Base-by-base conservation (phyloP, 2,329 filamentous ascomycete species). In the Ophiostoma sp. region DNA sequence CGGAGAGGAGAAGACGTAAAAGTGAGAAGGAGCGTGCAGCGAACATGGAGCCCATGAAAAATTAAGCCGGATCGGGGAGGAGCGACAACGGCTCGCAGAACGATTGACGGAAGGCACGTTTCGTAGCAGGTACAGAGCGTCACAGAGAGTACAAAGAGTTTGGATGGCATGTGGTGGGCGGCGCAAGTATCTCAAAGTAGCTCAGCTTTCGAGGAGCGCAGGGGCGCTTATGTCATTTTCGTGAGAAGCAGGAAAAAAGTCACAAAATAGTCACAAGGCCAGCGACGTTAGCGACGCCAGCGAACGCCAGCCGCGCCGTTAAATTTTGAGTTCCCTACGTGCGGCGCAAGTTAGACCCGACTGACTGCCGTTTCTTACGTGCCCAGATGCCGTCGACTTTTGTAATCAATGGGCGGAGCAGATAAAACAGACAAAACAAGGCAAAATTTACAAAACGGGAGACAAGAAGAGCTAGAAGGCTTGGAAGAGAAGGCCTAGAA, bases 141-240 rank as follows among this genome's bases (percentile, higher is more conserved):
- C 8, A 4, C 0, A n/a, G 22, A n/a, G n/a, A n/a, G 39, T 68
- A 68, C 25, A 33, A 31, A 1, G 64, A 19, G 7, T 50, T 48
- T 50, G 25, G 15, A 19, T 33, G 25, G 42, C 61, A 68, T 33
- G 50, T 68, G 63, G 3, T 28, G 19, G 39, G 64, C 42, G 36
- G 11, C 6, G 12, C 12, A 66, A 17, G 61, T 45, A 66, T 9
- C 61, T 45, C 1, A 5, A 9, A 9, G 8, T 45, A 3, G 9
- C 12, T 11, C 12, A 12, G 39, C 39, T 45, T 15, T 2, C 39
- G 3, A 3, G 39, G n/a, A n/a, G n/a, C n/a, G n/a, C n/a, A 48
- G 42, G 42, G 64, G 42, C 64, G 64, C 42, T 68, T 68, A 68
- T 68, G 64, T 68, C 64, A 68, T 68, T 68, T 42, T 50, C 42